Conservation (phyloP, 2,329 filamentous ascomycete species). For the Emydomyces testavorans region DNA sequence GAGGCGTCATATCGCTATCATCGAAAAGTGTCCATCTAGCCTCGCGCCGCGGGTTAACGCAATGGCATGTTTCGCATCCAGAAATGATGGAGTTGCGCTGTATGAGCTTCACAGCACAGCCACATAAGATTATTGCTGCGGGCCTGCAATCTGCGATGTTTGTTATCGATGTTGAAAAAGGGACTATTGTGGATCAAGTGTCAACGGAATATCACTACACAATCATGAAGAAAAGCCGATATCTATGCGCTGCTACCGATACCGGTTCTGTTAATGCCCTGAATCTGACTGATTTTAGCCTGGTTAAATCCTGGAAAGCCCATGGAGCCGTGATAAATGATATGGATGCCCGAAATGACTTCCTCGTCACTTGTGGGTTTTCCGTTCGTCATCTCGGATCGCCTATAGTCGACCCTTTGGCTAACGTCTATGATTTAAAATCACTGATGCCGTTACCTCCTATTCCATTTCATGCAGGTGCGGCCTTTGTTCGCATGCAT, state of each 20-base stretch:
- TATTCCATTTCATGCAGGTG: slow-evolving; percentile 82
- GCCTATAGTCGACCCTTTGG: slow-evolving; percentile 79
- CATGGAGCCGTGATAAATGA: slow-evolving; percentile 84
- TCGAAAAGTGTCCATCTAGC: slow-evolving; percentile 78
- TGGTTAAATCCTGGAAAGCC: slow-evolving; percentile 81
- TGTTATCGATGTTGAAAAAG: slow-evolving; percentile 59
- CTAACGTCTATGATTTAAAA: slow-evolving; percentile 93
- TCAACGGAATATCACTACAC: slow-evolving; percentile 67
- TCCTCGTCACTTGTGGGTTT: slow-evolving; percentile 88
- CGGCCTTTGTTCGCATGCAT: slow-evolving; percentile 92
- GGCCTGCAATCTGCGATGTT: slow-evolving; percentile 82
- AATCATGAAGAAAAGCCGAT: slow-evolving; percentile 77
- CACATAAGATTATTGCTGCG: slow-evolving; percentile 73
- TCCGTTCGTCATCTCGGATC: slow-evolving; percentile 68
- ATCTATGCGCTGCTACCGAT: slow-evolving; percentile 83
- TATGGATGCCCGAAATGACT: slow-evolving; percentile 94
- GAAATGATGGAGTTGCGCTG: slow-evolving; percentile 81
- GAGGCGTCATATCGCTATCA: slow-evolving; percentile 77
- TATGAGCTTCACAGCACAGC: slow-evolving; percentile 89
- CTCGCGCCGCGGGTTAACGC: slow-evolving; percentile 63
- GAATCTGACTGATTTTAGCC: slow-evolving; percentile 62
- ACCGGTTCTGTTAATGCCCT: slow-evolving; percentile 75
- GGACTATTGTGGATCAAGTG: slow-evolving; percentile 59
- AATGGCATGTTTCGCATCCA: slow-evolving; percentile 74
- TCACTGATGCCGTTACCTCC: slow-evolving; percentile 77